Base-by-base conservation (phyloP, 192 early-diverging fungal species). In the Linnemannia elongata region DNA sequence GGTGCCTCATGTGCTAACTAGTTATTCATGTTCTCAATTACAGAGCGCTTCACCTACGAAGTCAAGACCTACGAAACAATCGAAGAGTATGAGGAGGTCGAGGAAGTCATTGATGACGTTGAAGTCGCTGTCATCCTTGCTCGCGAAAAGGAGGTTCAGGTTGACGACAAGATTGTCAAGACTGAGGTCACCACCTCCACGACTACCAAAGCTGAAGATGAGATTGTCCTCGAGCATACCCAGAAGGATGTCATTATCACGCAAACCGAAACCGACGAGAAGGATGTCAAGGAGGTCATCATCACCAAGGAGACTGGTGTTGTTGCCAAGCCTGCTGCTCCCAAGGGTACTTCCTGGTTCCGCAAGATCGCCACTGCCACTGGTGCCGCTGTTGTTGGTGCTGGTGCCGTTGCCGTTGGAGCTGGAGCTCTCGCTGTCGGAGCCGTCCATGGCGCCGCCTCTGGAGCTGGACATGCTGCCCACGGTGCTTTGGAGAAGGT, bases 51-150 rank as follows among this genome's bases (percentile, higher is more conserved):
- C 9, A 77, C 41, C n/a, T 69, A 44, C 63, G 76, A 69, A 30
- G 5, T 57, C 49, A 70, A 79, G 77, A 79, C 77, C 69, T 79
- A 79, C 69, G 69, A 79, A 69, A 79, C 69, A 38, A 57, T 42
- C 35, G 77, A 79, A 5, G 20, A 4, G 0, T 42, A 10, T 13
- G 77, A 79, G 44, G 77, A 79, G 20, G 22, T 79, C 36, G 77
- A 79, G 36, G 77, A 71, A 36, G 12, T 57, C 47, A n/a, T 79
- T n/a, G 77, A 79, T 3, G 77, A 79, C 38, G 7, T 13, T 17
- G 69, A 79, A 33, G 68, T 39, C 47, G 20, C 27, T 6, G 0
- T n/a, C 20, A 54, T 70, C 17, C 44, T 79, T 45, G 45, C 42
- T 22, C 78, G 55, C 39, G 78, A 85, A 42, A 38, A 45, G 6